Evolutionary conservation across 176 grass and related monocot species (phyloP), one percentile per base, ranked within the genome.

Genomic region (Oryza brachyantha): DNA sequence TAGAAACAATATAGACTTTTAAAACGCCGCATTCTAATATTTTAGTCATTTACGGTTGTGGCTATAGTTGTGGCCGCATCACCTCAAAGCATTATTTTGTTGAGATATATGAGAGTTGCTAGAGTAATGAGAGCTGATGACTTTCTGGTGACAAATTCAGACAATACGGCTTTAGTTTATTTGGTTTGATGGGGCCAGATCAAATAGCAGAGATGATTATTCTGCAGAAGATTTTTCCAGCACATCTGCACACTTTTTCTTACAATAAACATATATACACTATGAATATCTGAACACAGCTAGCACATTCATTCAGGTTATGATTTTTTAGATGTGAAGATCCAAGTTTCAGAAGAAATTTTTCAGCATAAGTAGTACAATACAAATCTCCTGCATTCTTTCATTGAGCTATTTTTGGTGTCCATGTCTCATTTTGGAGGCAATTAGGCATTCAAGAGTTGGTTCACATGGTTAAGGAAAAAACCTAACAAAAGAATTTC

Each of bases 41-140:
- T 79, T 68, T 74, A 79, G 50, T n/a, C 24, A 52, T 79, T 81
- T 74, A 39, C 68, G 80, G 26, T 41, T 68, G 75, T 68, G 80
- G 68, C 50, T 68, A 42, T 73, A 79, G 74, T 61, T 79, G 48
- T 26, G 59, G 75, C 75, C 80, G 29, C 86, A 74, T 79, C 80
- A 68, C 55, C 48, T 59, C 61, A 13, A 41, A 37, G 5, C 5
- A 50, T 78, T 68, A 79, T 83, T 79, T 77, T 68, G 14, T 46
- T 39, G 39, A 46, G 62, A 17, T 72, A 17, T 25, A 22, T 65
- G 66, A 26, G 43, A 60, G 36, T 16, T 16, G 37, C 57, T 88
- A 26, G 77, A 80, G 12, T 12, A 55, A 61, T 34, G 50, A 61
- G 74, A 78, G 25, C 34, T 83, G 37, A 61, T 58, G 74, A 78